phyloP scores from a whole-genome alignment of 2,329 filamentous ascomycete species.

The Apiospora marii region DNA sequence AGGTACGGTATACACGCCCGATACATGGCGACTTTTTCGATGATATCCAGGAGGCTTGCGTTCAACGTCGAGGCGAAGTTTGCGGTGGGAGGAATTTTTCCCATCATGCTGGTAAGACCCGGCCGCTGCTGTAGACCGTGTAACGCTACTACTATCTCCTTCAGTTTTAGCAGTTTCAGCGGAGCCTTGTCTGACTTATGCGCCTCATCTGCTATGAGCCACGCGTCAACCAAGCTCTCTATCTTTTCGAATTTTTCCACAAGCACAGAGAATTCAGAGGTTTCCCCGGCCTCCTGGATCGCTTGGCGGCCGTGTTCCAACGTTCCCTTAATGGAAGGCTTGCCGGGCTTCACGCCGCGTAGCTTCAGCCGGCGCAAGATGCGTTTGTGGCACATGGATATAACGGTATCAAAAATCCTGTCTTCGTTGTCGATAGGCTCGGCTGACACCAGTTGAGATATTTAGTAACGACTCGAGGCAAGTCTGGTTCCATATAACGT shows the following conservation, averaged over 20 bases:
- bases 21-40: slow-evolving; percentile 49
- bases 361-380: slow-evolving; percentile 41
- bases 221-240: slow-evolving; percentile 33
- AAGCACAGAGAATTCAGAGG: slow-evolving; percentile 27
- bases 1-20: slow-evolving; percentile 44
- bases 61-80: too few species aligned
- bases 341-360: not conserved
- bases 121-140: slow-evolving; percentile 33
- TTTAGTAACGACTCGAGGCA: not conserved
- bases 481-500: not conserved
- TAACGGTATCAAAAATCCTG: slow-evolving; percentile 37
- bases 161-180: slow-evolving; percentile 33
- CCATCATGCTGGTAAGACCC: too few species aligned
- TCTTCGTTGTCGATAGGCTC: slow-evolving; percentile 26
- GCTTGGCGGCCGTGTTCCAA: slow-evolving; percentile 24
- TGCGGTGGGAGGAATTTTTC: too few species aligned
- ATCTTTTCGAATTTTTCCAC: slow-evolving; percentile 33
- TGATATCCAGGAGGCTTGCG: slow-evolving; percentile 43
- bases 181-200: too few species aligned
- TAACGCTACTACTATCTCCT: slow-evolving; percentile 40
- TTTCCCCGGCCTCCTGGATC: too few species aligned
- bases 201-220: too few species aligned
- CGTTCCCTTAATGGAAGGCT: slow-evolving; percentile 29
- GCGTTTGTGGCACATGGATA: slow-evolving; percentile 42
- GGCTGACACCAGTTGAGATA: not conserved